Evolutionary conservation across 2,329 filamentous ascomycete genomes (phyloP), one percentile per base, ranked within the genome.

Genomic region (Microdochium trichocladiopsis): DNA sequence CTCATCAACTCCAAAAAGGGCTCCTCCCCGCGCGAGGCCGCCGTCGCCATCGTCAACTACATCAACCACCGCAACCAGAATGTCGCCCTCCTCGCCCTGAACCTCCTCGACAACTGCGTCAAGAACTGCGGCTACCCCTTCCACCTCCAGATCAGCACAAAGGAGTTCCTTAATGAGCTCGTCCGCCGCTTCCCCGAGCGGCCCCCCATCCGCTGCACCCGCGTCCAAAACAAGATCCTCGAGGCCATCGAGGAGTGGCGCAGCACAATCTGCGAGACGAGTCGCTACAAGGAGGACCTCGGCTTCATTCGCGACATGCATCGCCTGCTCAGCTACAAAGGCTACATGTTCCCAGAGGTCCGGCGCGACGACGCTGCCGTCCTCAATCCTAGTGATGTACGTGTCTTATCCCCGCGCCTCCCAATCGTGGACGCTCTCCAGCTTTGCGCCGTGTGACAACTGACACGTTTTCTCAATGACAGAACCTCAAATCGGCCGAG

Each of bases 71-170:
- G 94, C 68, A 99, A 97, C 68, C 88, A 92, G 55, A 97, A 96
- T 70, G 90, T 99, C 60, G 88, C 92, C 55, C 76, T 99, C 59
- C 80, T 97, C 54, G 93, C 94, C 54, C 80, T 97, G 65, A 86
- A 86, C 74, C 83, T 99, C 60, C 88, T 99, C 66, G 94, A 99
- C 69, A 97, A 97, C 57, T 97, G 94, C 71, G 94, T 97, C 71
- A 99, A 99, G 78, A 99, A 99, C 74, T 99, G 94, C 79, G 94
- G 94, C 62, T 99, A 99, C 68, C 92, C 94, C 1, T 99, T 99
- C 71, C 94, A 99, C 66, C 84, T 99, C 53, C 94, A 99, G 72
- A 96, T 99, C 67, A 92, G 89, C 70, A 97, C 94, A 60, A 99
- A 99, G 70, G 94, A 99, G 65, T 99, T 99, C 63, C 84, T 99